Conservation (phyloP, 805 yeast species). For the Helenozyma rhizophorensis region DNA sequence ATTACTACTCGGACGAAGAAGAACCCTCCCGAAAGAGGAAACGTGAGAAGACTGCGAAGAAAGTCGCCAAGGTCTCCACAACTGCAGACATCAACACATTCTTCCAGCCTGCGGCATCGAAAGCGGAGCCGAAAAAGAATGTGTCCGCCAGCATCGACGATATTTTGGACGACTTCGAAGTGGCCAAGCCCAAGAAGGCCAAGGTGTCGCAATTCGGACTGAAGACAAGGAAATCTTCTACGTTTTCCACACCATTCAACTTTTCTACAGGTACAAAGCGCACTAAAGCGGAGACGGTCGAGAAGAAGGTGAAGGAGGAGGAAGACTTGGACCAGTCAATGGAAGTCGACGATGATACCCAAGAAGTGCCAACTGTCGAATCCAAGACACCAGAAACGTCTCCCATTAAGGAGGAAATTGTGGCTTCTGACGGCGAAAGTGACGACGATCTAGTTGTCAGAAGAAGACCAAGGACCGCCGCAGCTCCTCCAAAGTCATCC, state of each 20-base stretch:
- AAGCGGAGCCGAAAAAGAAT: conserved; percentile 19
- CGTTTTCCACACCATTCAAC: too few species aligned
- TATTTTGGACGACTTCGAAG: conserved; percentile 16
- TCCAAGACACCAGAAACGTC: neutral
- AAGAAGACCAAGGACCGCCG: conserved; percentile 47
- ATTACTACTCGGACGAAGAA: conserved; percentile 56
- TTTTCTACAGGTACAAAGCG: too few species aligned
- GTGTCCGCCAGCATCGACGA: conserved; percentile 18
- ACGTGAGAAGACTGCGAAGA: conserved; percentile 25
- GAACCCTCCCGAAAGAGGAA: conserved; percentile 29
- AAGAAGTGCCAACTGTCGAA: too few species aligned
- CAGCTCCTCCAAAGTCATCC: conserved; percentile 39
- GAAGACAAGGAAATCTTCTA: conserved; percentile 39
- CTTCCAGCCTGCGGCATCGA: conserved; percentile 30
- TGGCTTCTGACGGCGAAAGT: conserved; percentile 21
- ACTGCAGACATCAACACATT: conserved; percentile 49
- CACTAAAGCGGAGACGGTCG: too few species aligned
- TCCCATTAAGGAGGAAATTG: conserved; percentile 1
- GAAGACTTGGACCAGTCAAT: too few species aligned
- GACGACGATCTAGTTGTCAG: conserved; percentile 59
- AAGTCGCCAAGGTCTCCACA: conserved; percentile 36
- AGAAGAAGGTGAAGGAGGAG: too few species aligned
- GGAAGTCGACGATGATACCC: too few species aligned
- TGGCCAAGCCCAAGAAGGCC: conserved; percentile 9
- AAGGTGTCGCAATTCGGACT: conserved; percentile 14